These are phyloP conservation scores for Pseudogymnoascus verrucosus DNA, from an alignment of 2,329 filamentous ascomycete genomes.

Conservation along the genomic window DNA sequence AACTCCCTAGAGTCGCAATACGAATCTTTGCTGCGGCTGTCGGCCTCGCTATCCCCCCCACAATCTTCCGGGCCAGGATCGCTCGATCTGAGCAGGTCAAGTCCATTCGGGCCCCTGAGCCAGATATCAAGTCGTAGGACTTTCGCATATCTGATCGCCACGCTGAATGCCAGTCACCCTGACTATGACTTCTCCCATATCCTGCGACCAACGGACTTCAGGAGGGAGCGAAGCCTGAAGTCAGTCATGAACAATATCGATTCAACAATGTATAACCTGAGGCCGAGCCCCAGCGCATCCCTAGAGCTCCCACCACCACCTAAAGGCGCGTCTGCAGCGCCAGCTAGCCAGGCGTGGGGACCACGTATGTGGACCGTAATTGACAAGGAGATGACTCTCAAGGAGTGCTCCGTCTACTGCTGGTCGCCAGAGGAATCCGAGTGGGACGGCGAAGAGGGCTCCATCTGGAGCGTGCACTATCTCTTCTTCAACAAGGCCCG, in stretches of 20 bases:
- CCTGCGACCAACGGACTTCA: constrained; percentile 82
- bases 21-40: constrained; percentile 76
- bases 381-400: constrained; percentile 88
- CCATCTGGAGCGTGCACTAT: constrained; percentile 92
- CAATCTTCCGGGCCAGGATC: constrained; percentile 44
- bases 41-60: constrained; percentile 79
- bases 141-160: constrained; percentile 94
- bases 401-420: constrained; percentile 81
- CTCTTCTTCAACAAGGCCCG: constrained; percentile 94
- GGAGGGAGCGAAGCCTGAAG: constrained; percentile 70
- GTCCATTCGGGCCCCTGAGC: constrained; percentile 84
- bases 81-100: constrained; percentile 74
- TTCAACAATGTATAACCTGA: constrained; percentile 77
- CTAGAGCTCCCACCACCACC: constrained; percentile 31
- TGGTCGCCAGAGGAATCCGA: constrained; percentile 86
- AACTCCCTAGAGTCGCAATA: constrained; percentile 85
- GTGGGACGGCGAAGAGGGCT: constrained; percentile 83
- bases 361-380: constrained; percentile 87
- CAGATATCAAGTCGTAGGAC: constrained; percentile 83
- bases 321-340: constrained; percentile 26
- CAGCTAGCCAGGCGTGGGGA: constrained; percentile 62
- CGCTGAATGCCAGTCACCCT: constrained; percentile 87
- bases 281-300: constrained; percentile 48
- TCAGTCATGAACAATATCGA: constrained; percentile 82
- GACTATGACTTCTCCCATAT: constrained; percentile 97